A percentile compares a stretch with the other conserved stretches of the same genome.
phyloP scores from a whole-genome alignment of 2,329 filamentous ascomycete species.

The Taxawa tesnikishii region DNA sequence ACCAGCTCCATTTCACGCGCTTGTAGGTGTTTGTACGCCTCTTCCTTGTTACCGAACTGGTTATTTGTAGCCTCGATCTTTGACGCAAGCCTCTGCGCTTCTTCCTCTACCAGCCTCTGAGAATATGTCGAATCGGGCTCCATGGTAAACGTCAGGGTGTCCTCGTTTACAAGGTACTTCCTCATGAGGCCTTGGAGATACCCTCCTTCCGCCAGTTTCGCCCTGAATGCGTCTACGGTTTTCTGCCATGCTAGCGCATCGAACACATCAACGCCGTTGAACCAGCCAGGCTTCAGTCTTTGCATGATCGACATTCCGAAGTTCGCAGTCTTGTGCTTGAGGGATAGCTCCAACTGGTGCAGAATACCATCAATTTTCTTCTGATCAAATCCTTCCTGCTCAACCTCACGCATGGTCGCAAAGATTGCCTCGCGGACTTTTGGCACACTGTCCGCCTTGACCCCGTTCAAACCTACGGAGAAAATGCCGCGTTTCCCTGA shows the following conservation, averaged over 20 bases:
- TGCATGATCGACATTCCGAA: constrained; percentile 90
- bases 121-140: constrained; percentile 66
- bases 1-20: constrained; percentile 70
- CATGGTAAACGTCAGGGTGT: constrained; percentile 90
- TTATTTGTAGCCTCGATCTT: constrained; percentile 63
- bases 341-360: constrained; percentile 80
- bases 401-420: constrained; percentile 57
- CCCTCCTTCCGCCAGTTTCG: constrained; percentile 57
- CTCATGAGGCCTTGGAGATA: constrained; percentile 79
- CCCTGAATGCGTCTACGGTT: constrained; percentile 71
- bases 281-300: constrained; percentile 83
- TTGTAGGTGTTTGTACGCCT: constrained; percentile 60
- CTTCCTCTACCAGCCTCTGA: constrained; percentile 62
- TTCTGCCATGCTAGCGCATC: constrained; percentile 86
- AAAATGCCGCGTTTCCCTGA: constrained; percentile 70
- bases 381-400: constrained; percentile 69
- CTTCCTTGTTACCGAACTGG: constrained; percentile 56
- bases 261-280: constrained; percentile 88
- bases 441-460: constrained; percentile 65
- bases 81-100: constrained; percentile 57
- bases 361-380: constrained; percentile 88
- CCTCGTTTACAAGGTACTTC: constrained; percentile 81
- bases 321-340: constrained; percentile 93
- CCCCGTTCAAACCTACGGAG: constrained; percentile 83
- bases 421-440: constrained; percentile 65